phyloP scores from a whole-genome alignment of 305 asterid species.

The Andrographis paniculata region DNA sequence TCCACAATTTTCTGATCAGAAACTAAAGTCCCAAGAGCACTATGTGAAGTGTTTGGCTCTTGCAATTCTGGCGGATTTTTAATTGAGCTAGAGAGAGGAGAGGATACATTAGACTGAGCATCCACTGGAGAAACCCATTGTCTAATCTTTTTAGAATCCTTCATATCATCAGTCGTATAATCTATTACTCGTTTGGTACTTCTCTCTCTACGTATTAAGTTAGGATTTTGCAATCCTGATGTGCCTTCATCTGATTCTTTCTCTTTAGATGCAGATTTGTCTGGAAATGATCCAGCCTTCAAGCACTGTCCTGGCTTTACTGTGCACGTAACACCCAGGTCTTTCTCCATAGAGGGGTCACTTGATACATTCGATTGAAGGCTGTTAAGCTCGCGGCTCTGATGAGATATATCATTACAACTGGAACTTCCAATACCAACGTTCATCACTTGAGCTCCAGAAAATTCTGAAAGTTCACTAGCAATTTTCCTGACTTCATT shows the following conservation, averaged over 20 bases:
- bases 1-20: conserved; percentile 41
- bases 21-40: conserved; percentile 24
- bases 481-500: conserved; percentile 26
- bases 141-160: conserved; percentile 50
- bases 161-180: conserved; percentile 31
- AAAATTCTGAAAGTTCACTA: conserved; percentile 35
- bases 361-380: conserved; percentile 25
- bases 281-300: conserved; percentile 28
- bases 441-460: conserved; percentile 29
- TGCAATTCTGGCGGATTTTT: conserved; percentile 32
- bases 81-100: conserved; percentile 31
- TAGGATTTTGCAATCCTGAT: conserved; percentile 37
- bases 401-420: conserved; percentile 33
- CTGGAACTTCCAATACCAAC: conserved; percentile 29
- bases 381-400: conserved; percentile 24
- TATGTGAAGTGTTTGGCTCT: conserved; percentile 36
- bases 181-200: conserved; percentile 59
- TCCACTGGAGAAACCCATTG: conserved; percentile 38
- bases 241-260: conserved; percentile 30
- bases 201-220: conserved; percentile 30
- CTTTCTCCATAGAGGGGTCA: conserved; percentile 18
- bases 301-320: conserved; percentile 20
- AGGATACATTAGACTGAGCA: conserved; percentile 30
- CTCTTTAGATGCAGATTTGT: conserved; percentile 28
- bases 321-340: conserved; percentile 22